Evolutionary conservation across 2,329 filamentous ascomycete genomes (phyloP).

Genomic region (Penicillium hordei): DNA sequence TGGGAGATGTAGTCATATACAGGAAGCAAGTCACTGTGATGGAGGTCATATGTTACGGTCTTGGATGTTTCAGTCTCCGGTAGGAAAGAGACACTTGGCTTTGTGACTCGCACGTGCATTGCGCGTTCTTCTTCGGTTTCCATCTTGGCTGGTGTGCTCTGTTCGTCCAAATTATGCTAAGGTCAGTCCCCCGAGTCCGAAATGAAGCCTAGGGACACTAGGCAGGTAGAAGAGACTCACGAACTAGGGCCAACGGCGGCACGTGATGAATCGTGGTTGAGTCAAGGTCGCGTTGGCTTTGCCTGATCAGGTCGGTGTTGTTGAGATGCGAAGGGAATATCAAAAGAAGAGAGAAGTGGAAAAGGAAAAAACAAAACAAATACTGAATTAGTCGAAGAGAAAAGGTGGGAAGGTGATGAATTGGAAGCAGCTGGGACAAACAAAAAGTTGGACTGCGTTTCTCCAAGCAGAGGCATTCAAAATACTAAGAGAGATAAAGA

Average conservation of each 20-base stretch:
- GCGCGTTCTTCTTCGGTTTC: background rate
- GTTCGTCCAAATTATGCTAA: background rate
- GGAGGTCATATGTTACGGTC: background rate
- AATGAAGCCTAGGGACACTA: background rate
- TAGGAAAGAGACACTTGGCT: background rate
- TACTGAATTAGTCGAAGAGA: background rate
- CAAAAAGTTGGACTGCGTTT: background rate
- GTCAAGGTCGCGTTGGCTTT: background rate
- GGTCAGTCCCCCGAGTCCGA: background rate
- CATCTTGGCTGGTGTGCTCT: background rate
- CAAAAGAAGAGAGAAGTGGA: background rate
- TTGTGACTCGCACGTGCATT: background rate
- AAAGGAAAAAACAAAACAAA: background rate
- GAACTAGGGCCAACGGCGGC: background rate
- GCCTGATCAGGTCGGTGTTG: no score
- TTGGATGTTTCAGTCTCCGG: conserved; percentile 2
- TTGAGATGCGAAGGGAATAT: background rate
- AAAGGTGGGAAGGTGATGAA: background rate
- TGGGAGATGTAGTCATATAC: background rate
- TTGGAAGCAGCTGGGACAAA: background rate
- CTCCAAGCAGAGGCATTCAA: background rate
- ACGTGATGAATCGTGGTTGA: background rate
- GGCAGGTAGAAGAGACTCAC: background rate
- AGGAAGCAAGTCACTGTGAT: background rate
- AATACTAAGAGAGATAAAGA: background rate